A percentile compares a stretch with the other conserved stretches of the same genome.
phyloP scores from a whole-genome alignment of 2,329 filamentous ascomycete genomes.

The Phialophora macrospora region DNA sequence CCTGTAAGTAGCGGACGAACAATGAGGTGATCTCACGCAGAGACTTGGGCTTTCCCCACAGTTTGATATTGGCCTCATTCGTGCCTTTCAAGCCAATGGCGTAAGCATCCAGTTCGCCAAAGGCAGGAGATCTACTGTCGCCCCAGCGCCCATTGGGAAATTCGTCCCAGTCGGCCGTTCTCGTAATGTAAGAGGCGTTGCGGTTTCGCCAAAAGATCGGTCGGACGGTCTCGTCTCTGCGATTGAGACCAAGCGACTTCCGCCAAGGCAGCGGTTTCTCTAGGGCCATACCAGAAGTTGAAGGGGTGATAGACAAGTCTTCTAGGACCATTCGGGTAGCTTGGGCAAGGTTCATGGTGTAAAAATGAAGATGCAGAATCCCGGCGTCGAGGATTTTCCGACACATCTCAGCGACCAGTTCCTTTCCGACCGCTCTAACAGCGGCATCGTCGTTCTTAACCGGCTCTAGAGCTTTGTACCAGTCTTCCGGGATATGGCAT shows the following conservation, averaged over 20 bases:
- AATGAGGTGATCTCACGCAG: slow-evolving; percentile 79
- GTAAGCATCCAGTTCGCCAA: slow-evolving; percentile 92
- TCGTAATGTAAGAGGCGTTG: slow-evolving; percentile 91
- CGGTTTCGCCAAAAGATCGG: slow-evolving; percentile 99
- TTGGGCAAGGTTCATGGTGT: slow-evolving; percentile 98
- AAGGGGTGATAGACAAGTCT: slow-evolving; percentile 81
- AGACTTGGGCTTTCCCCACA: slow-evolving; percentile 85
- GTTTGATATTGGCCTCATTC: slow-evolving; percentile 92
- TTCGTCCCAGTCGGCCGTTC: slow-evolving; percentile 98
- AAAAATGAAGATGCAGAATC: slow-evolving; percentile 91
- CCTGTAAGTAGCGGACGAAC: slow-evolving; percentile 83
- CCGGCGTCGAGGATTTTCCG: slow-evolving; percentile 80
- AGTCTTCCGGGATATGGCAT: slow-evolving; percentile 78
- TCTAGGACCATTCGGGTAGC: slow-evolving; percentile 93
- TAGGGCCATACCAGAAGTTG: slow-evolving; percentile 70
- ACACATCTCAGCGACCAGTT: slow-evolving; percentile 87
- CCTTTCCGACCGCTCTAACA: slow-evolving; percentile 86
- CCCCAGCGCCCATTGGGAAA: slow-evolving; percentile 99
- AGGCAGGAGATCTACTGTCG: slow-evolving; percentile 93
- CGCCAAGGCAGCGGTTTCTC: slow-evolving; percentile 96
- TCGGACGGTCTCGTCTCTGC: slow-evolving; percentile 91
- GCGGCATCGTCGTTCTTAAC: slow-evolving; percentile 96
- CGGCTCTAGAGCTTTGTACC: slow-evolving; percentile 81
- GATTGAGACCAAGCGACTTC: slow-evolving; percentile 85
- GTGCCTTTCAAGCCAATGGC: slow-evolving; percentile 91